Base-by-base conservation (phyloP, 306 rosid species). In the Canavalia gladiata region DNA sequence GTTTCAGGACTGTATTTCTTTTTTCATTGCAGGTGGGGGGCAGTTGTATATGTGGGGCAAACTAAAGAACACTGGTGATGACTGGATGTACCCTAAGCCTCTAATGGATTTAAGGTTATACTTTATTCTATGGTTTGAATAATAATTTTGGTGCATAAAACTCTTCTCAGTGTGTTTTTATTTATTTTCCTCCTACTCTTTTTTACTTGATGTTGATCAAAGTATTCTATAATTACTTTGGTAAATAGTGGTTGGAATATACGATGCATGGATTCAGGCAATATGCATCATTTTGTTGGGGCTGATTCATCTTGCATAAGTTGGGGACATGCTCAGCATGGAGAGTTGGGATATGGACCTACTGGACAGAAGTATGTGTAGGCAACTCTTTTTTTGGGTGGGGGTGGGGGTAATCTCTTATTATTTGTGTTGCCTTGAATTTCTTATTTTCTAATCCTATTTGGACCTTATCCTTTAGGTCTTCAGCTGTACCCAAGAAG, bases 61-160 rank as follows among this genome's bases (percentile, higher is more conserved):
- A 90, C 57, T 95, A 59, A 95, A 95, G 83, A 89, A 45, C 70
- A 77, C 93, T 0, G 99, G 99, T n/a, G 99, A 95, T 87, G 99
- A 95, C 83, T 95, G 97, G 99, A 95, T 95, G 99, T 95, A 95
- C 88, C 98, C 99, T 30, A 93, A 95, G 84, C 99, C 99, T 78
- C 94, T 91, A 47, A 77, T 95, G 97, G 99, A 95, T 87, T 92
- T 95, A 87, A 95, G 99, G 99, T 95, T 83, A 72, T 62, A 33
- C 69, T 76, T 75, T 67, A 73, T 69, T 55, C 43, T 68, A 42
- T 57, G 39, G 35, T 68, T 76, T 28, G 77, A 39, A 31, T 68
- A 18, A 80, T 68, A 46, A 6, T 74, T 10, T 7, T 78, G 51
- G 37, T 68, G 54, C 47, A 25, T 55, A 58, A 79, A 7, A 37